A percentile compares a stretch with the other conserved stretches of the same genome.
Conservation (phyloP, 345 rosid genomes). For the Firmiana major region DNA sequence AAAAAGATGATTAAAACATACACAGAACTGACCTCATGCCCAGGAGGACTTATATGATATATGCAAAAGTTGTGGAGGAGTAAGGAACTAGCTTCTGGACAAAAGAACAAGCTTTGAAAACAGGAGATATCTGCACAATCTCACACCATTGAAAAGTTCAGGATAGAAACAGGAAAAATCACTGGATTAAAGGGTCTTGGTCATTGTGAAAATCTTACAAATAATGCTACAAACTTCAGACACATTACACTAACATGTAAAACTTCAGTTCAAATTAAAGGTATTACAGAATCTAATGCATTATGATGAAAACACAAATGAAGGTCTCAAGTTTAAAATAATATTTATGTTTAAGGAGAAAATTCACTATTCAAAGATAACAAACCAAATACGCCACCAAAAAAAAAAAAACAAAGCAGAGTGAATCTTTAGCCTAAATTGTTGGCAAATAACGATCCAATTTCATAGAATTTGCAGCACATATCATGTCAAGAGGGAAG, state of each 20-base stretch:
- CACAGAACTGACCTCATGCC: constrained; percentile 78
- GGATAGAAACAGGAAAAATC: constrained; percentile 8
- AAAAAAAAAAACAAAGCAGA: too few relatives aligned
- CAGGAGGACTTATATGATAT: constrained; percentile 95
- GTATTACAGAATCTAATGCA: not conserved
- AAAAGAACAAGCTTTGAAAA: constrained; percentile 85
- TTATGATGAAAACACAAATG: not conserved
- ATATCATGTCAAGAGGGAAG: not conserved
- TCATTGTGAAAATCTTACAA: not conserved
- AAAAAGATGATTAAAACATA: not conserved
- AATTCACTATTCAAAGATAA: not conserved
- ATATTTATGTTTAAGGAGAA: not conserved
- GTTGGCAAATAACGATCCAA: not conserved
- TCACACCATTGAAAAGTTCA: not conserved
- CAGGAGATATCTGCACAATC: constrained; percentile 72
- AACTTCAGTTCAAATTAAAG: not conserved
- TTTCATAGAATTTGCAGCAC: not conserved
- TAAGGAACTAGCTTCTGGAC: constrained; percentile 86
- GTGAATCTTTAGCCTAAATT: not conserved
- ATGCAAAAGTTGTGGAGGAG: constrained; percentile 93
- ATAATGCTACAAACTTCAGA: not conserved
- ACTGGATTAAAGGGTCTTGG: not conserved
- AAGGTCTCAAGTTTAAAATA: constrained; percentile 1
- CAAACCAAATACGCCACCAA: too few relatives aligned
- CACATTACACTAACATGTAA: not conserved